These are phyloP conservation scores for Croton setiger DNA, from an alignment of 441 rosid species.

Conservation along the genomic window DNA sequence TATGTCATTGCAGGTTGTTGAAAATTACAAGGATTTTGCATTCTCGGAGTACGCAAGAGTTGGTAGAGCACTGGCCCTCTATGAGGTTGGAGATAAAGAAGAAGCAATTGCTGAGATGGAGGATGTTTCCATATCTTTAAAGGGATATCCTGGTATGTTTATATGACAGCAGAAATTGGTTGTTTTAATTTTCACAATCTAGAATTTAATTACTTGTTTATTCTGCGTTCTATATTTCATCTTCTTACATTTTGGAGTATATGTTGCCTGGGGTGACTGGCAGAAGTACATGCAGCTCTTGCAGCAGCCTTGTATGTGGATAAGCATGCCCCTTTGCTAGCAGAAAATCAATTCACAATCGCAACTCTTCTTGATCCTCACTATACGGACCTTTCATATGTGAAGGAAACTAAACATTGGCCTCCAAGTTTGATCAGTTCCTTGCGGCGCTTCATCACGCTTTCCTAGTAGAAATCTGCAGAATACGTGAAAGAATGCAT, in stretches of 20 bases:
- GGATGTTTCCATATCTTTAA: conserved; percentile 55
- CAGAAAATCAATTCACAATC: conserved; percentile 57
- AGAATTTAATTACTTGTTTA: not conserved
- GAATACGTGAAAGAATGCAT: not conserved
- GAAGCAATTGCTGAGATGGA: conserved; percentile 62
- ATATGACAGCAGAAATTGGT: not conserved
- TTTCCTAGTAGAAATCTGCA: conserved; percentile 33
- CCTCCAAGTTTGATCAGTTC: conserved; percentile 66
- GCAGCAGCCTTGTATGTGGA: conserved; percentile 56
- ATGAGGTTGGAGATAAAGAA: conserved; percentile 54
- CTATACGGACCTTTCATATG: conserved; percentile 49
- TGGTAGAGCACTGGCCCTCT: conserved; percentile 52
- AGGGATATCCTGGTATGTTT: conserved; percentile 53
- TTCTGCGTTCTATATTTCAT: not conserved
- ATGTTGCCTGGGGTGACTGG: not conserved
- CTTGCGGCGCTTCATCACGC: conserved; percentile 51
- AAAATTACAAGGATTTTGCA: conserved; percentile 53
- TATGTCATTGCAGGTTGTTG: conserved; percentile 35
- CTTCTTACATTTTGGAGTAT: not conserved
- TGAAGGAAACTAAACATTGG: conserved; percentile 56
- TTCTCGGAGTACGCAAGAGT: conserved; percentile 56
- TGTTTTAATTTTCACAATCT: not conserved
- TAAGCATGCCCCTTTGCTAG: conserved; percentile 54
- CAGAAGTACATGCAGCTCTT: conserved; percentile 62
- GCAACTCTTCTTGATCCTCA: conserved; percentile 62